Conservation (phyloP, 805 yeast genomes). For the Metschnikowia santaceciliae region DNA sequence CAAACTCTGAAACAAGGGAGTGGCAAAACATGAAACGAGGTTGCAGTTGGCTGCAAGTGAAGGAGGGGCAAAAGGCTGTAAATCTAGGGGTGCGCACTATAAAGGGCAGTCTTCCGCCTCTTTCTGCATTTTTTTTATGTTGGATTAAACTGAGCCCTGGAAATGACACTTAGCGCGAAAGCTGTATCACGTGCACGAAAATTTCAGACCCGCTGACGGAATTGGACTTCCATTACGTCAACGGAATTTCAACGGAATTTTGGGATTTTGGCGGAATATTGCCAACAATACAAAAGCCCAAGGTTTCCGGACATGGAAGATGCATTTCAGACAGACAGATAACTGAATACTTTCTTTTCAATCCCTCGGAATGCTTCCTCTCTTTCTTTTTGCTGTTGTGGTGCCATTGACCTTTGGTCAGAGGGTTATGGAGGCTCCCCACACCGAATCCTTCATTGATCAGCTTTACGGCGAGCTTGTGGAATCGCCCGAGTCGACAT, state of each 20-base stretch:
- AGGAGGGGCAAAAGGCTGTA: conserved; percentile 1
- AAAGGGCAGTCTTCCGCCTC: not conserved
- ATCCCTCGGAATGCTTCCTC: not conserved
- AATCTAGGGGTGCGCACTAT: not conserved
- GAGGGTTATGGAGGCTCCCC: not conserved
- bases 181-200: not conserved
- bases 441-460: conserved; percentile 12
- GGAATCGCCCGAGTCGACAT: conserved; percentile 4
- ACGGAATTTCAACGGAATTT: conserved; percentile 1
- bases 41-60: not conserved
- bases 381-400: not conserved
- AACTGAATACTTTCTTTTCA: not conserved
- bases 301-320: not conserved
- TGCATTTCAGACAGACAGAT: not conserved
- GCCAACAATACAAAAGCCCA: not conserved
- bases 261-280: not conserved
- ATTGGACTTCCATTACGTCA: not conserved
- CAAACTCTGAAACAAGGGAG: not conserved
- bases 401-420: not conserved
- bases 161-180: not conserved
- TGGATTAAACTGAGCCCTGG: too few species aligned
- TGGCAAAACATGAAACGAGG: not conserved
- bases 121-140: too few species aligned
- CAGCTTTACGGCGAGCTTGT: conserved; percentile 16
- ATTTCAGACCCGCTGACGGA: not conserved